Evolutionary conservation across 352 stramenopile species (phyloP), one percentile per base, ranked within the genome.

Genomic region (Phytopythium chamaehyphon): DNA sequence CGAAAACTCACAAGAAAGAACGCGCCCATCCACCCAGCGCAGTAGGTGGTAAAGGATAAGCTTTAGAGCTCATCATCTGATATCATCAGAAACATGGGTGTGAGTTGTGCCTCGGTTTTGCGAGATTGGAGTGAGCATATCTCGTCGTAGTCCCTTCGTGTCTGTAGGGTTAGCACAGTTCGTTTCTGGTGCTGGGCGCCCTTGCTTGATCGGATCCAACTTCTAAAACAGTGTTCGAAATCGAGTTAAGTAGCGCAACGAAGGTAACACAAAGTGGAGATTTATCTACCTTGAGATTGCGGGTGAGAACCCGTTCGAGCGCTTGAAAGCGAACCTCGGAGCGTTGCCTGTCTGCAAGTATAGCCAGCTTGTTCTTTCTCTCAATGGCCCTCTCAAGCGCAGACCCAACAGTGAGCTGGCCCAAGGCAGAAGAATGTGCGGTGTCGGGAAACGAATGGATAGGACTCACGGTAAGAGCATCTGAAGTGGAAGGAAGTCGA

Each of bases 241-340:
- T n/a, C n/a, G n/a, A n/a, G n/a, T n/a, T n/a, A n/a, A n/a, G n/a
- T n/a, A n/a, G n/a, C n/a, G n/a, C n/a, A n/a, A n/a, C n/a, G n/a
- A n/a, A n/a, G 21, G 40, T n/a, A 46, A 40, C 21, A 23, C 44
- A n/a, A n/a, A n/a, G n/a, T n/a, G n/a, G n/a, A n/a, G n/a, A n/a
- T n/a, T n/a, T n/a, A n/a, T n/a, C 39, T 47, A 77, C 70, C 70
- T 81, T 77, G 24, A 66, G 45, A 44, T 82, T 82, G 21, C 71
- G 68, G 37, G 71, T 35, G 18, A 82, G 75, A n/a, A 79, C 66
- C 42, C 77, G 65, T 21, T 82, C 71, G 6, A 88, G 74, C 9
- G 74, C 74, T 43, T 85, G 64, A 46, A 85, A 88, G 6, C 77
- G 72, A 43, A 82, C 51, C 52, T 84, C 70, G 22, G 83, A 59